Base-by-base conservation (phyloP, 768 basidiomycete genomes). In the Cystobasidium tubakii region DNA sequence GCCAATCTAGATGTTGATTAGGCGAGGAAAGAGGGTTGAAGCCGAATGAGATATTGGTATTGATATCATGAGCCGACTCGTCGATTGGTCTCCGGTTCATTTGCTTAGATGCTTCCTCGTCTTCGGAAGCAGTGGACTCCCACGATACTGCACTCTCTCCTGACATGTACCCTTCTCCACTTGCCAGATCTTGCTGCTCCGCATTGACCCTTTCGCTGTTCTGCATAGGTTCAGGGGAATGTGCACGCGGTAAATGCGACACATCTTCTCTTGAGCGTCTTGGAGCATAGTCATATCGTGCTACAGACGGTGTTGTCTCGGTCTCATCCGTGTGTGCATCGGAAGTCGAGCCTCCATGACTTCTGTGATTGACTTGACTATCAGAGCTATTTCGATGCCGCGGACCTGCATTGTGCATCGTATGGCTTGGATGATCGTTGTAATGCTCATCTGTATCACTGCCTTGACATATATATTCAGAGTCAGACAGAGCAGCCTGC, bases 11-110 rank as follows among this genome's bases (percentile, higher is more conserved):
- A 29, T 55, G 55, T 34, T 71, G 53, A 33, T 17, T 60, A n/a
- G 69, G 69, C 1, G 36, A 42, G 17, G 69, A 71, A 19, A 71
- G 69, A 9, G 69, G 69, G 27, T 71, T 71, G 69, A 71, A 71
- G 55, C 69, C 69, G 29, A 71, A 71, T 34, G 50, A 55, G 69
- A 71, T 62, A 25, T 71, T 71, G 2, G 33, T 36, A 43, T 71
- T 71, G 33, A 71, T 71, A 31, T 62, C 55, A 23, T 71, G 53
- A 34, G 69, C 29, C 34, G 69, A 71, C n/a, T 60, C 55, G 39
- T 33, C 21, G 25, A 55, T 71, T 27, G 66, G 53, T 12, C 53
- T 36, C 10, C 12, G 17, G 15, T 62, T 4, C 57, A 39, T 36
- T 55, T 9, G 17, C 2, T 7, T 55, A 9, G 62, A 19, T 39